Evolutionary conservation across 257 asterid genomes (phyloP).

Genomic region (Fraxinus quadrangulata): DNA sequence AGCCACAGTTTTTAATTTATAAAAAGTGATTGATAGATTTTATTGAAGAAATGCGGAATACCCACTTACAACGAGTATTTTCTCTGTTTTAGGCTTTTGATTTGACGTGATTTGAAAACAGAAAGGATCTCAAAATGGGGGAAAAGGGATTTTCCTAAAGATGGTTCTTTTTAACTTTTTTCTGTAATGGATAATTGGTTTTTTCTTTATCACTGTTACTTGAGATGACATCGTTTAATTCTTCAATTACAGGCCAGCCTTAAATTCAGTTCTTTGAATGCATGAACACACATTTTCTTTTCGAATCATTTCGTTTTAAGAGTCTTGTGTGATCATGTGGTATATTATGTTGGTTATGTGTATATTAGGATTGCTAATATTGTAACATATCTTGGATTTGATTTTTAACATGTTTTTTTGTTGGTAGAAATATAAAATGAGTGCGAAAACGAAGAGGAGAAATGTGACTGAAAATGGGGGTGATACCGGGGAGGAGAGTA

Average conservation of each 20-base stretch:
- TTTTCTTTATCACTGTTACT: neutral
- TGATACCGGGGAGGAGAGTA: conserved; percentile 75
- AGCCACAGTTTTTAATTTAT: neutral
- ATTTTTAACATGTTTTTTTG: conserved; percentile 26
- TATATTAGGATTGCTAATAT: conserved; percentile 9
- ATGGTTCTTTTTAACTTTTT: neutral
- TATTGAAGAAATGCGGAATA: no score
- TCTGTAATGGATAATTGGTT: neutral
- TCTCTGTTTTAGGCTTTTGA: conserved; percentile 4
- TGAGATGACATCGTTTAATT: neutral
- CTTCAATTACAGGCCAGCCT: no score
- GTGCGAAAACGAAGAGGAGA: conserved; percentile 64
- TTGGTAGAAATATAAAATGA: conserved; percentile 37
- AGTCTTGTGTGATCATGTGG: neutral
- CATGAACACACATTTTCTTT: neutral
- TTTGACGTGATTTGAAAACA: conserved; percentile 20
- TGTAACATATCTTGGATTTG: conserved; percentile 23
- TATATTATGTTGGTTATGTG: neutral
- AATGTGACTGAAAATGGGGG: conserved; percentile 72
- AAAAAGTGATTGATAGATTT: conserved; percentile 11
- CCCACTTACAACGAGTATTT: conserved; percentile 4
- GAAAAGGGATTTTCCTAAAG: neutral
- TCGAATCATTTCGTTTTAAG: neutral
- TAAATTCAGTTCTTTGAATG: no score
- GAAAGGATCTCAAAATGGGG: conserved; percentile 29